Evolutionary conservation across 129 eudicot species (phyloP), one percentile per base, ranked within the genome.

Genomic region (Flaveria trinervia): DNA sequence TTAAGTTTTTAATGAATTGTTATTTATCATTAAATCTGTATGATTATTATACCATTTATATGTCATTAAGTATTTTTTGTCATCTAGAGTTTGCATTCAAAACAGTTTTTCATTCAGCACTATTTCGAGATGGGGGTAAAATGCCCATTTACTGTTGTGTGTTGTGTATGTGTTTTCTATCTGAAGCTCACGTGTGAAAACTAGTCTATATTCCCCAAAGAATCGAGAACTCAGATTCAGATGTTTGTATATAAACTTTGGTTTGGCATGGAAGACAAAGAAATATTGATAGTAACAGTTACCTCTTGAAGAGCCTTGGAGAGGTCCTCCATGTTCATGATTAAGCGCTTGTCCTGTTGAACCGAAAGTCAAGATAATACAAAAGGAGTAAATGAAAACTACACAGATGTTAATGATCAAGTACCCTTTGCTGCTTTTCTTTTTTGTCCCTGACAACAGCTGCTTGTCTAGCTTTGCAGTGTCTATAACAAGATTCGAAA

Each of bases 281-380:
- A 62, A 28, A 49, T 14, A 59, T 49, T 55, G n/a, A 44, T 18
- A 20, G 28, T 23, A 68, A 17, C 6, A 39, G 30, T 79, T 83
- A 88, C 97, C 94, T 90, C 98, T 45, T 83, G 86, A 45, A 93
- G 88, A 56, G 95, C 95, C 73, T 85, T 93, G 57, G 95, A 90
- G 39, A 93, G 89, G 65, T 93, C 98, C 48, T 93, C 98, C 98
- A 93, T 88, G 48, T 90, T 91, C 97, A 93, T 86, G 18, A 87
- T 84, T 36, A 88, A 81, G 15, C 97, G 92, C 86, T 93, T 93
- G 46, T 93, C 98, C 94, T 92, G 81, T 71, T 11, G 48, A 57
- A 44, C 71, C 3, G 17, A n/a, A 72, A 81, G 33, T 62, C 25
- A 49, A 9, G 26, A 61, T 22, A 22, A 60, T 48, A 51, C 77